Evolutionary conservation across 345 rosid species (phyloP).

Genomic region (Kandelia obovata): DNA sequence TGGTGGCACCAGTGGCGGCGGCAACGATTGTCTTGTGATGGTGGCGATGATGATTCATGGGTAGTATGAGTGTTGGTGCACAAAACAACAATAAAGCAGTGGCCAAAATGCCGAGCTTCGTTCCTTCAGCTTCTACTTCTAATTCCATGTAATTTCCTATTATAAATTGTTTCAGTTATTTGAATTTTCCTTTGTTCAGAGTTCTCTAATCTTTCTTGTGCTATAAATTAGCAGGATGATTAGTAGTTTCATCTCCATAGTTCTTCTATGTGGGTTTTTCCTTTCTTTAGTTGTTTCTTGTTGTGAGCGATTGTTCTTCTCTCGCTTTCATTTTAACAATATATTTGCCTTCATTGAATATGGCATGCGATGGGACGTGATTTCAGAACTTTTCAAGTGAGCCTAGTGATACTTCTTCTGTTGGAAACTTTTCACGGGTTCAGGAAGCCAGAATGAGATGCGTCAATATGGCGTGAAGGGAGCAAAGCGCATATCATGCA

Average conservation of each 20-base stretch:
- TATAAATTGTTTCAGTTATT: background rate
- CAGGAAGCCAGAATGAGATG: background rate
- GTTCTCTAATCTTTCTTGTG: background rate
- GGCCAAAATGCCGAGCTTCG: conserved; percentile 53
- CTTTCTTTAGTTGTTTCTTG: background rate
- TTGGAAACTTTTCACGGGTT: background rate
- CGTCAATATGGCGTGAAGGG: background rate
- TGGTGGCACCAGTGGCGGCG: background rate
- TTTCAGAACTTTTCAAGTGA: background rate
- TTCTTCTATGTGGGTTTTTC: background rate
- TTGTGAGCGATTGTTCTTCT: background rate
- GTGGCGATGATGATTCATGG: conserved; percentile 39
- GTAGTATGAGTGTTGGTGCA: conserved; percentile 37
- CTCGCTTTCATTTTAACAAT: background rate
- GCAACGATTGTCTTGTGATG: conserved; percentile 1
- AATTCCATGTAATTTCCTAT: conserved; percentile 37
- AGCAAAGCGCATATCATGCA: background rate
- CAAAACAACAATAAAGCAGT: conserved; percentile 34
- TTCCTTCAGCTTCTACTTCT: conserved; percentile 37
- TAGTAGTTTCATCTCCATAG: background rate
- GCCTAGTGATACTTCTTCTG: background rate
- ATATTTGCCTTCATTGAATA: background rate
- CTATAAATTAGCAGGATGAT: background rate
- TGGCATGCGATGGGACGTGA: conserved; percentile 7
- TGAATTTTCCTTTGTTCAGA: background rate